These are phyloP conservation scores for Phytophthora melonis DNA, from an alignment of 352 stramenopile genomes.

Conservation along the genomic window DNA sequence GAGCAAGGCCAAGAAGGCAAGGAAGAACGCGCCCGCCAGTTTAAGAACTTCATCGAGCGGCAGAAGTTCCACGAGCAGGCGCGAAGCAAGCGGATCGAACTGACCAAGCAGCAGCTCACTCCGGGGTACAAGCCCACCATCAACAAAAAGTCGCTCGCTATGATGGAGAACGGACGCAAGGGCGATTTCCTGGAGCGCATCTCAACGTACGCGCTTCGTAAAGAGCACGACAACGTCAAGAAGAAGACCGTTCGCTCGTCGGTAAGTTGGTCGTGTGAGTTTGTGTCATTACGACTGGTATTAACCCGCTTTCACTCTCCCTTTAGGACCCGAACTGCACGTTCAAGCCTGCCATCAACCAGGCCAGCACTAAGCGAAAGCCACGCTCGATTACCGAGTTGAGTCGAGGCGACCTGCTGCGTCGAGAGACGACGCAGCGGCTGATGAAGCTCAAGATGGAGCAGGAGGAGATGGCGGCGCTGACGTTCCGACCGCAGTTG, in stretches of 20 bases:
- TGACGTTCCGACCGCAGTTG: conserved; percentile 84
- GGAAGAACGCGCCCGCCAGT: conserved; percentile 58
- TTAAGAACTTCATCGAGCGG: conserved; percentile 78
- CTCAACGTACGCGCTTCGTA: conserved; percentile 76
- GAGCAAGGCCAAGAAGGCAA: conserved; percentile 52
- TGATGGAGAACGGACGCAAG: conserved; percentile 86
- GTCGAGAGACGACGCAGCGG: conserved; percentile 77
- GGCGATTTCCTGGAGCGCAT: conserved; percentile 86
- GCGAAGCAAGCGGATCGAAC: conserved; percentile 68
- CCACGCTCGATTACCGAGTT: conserved; percentile 81
- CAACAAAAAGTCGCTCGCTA: conserved; percentile 82
- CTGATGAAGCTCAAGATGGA: conserved; percentile 91
- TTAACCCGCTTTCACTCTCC: background rate
- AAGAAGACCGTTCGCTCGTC: conserved; percentile 73
- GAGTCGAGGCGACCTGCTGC: conserved; percentile 78
- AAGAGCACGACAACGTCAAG: conserved; percentile 83
- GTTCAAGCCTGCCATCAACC: conserved; percentile 87
- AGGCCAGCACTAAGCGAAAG: conserved; percentile 68
- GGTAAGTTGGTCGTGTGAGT: conserved; percentile 34
- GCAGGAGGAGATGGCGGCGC: conserved; percentile 83
- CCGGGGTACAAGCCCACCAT: conserved; percentile 73
- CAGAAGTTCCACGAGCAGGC: conserved; percentile 82
- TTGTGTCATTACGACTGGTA: background rate
- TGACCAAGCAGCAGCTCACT: conserved; percentile 68
- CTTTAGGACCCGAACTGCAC: conserved; percentile 82